phyloP scores from a whole-genome alignment of 352 stramenopile species.

The Peronosclerospora sorghi region DNA sequence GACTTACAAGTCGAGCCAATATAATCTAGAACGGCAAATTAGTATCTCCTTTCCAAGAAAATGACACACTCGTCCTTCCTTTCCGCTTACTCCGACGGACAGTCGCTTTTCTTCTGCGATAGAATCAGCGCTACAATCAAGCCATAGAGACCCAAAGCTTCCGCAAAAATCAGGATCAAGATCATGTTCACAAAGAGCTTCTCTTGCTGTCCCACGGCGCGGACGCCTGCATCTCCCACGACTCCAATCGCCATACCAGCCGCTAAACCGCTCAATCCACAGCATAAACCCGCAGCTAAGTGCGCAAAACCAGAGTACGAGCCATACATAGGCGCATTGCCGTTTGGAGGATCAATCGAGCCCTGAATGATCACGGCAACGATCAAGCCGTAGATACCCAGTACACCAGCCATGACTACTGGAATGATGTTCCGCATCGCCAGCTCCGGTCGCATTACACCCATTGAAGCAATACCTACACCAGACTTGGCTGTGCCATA shows the following conservation, averaged over 20 bases:
- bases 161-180: conserved; percentile 98
- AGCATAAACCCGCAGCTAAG: conserved; percentile 91
- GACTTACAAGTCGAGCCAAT: no score
- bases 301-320: conserved; percentile 93
- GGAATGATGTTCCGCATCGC: conserved; percentile 99
- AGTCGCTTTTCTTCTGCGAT: conserved; percentile 66
- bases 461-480: conserved; percentile 94
- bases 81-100: conserved; percentile 24
- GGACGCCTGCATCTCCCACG: conserved; percentile 92
- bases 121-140: conserved; percentile 93
- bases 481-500: conserved; percentile 97
- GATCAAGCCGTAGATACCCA: conserved; percentile 95
- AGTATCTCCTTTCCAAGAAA: no score
- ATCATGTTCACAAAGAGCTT: conserved; percentile 98
- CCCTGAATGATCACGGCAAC: conserved; percentile 91
- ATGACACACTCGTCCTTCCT: no score
- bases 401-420: conserved; percentile 97
- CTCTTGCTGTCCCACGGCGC: conserved; percentile 94
- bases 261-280: conserved; percentile 87
- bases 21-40: no score
- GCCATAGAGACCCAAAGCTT: conserved; percentile 95
- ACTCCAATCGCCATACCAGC: conserved; percentile 94
- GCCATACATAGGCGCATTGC: conserved; percentile 72
- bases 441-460: conserved; percentile 91
- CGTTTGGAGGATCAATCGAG: conserved; percentile 75